These are phyloP conservation scores for Symbiodinium natans DNA, from an alignment of 73 alveolate genomes.

Conservation along the genomic window DNA sequence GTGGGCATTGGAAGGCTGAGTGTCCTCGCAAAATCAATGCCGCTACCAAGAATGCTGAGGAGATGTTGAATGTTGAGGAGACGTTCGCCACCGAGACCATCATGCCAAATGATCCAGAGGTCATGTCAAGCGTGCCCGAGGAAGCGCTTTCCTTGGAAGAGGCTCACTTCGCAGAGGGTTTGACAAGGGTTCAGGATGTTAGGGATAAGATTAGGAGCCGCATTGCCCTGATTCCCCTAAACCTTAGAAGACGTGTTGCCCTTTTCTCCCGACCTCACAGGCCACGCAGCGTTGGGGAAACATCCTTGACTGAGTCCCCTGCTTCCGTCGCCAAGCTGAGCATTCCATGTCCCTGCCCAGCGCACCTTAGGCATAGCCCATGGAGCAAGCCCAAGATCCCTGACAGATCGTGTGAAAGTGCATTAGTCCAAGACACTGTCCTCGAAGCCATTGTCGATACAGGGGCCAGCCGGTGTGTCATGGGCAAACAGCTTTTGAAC, in stretches of 20 bases:
- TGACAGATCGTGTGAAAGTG: too few relatives aligned
- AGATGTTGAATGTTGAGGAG: neutral
- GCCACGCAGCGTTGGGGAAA: too few relatives aligned
- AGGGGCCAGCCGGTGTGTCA: constrained; percentile 60
- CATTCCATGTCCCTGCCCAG: neutral
- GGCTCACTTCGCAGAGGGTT: neutral
- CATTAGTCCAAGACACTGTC: too few relatives aligned
- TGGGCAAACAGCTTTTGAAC: neutral
- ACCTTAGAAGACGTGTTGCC: too few relatives aligned
- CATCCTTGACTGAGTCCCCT: too few relatives aligned
- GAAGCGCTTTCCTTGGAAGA: neutral
- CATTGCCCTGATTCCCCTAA: too few relatives aligned
- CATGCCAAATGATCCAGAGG: neutral
- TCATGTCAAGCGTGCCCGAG: neutral
- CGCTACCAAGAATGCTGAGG: neutral
- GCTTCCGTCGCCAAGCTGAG: neutral
- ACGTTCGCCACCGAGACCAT: neutral
- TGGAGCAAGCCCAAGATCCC: too few relatives aligned
- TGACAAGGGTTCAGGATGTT: too few relatives aligned
- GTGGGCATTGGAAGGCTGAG: neutral
- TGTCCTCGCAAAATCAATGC: neutral
- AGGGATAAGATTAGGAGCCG: too few relatives aligned
- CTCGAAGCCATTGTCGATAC: constrained; percentile 20
- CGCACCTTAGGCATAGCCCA: too few relatives aligned
- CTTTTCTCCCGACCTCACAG: too few relatives aligned